A percentile compares a stretch with the other conserved stretches of the same genome.
phyloP scores from a whole-genome alignment of 441 rosid genomes.

The Aleurites moluccanus region DNA sequence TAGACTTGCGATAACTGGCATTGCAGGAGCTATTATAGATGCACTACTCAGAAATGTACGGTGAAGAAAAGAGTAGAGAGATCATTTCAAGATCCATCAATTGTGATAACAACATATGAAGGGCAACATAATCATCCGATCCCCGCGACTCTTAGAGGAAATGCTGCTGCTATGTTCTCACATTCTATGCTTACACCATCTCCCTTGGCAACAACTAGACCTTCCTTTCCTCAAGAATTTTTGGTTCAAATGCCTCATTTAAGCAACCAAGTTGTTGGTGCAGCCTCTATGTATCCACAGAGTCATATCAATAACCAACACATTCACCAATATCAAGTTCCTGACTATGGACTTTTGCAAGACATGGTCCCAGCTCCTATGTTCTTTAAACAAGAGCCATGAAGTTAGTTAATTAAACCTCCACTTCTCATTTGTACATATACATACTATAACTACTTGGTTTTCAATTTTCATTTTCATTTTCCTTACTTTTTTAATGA shows the following conservation, averaged over 20 bases:
- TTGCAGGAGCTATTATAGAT: constrained; percentile 86
- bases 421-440: constrained; percentile 22
- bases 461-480: not conserved
- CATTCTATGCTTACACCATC: constrained; percentile 41
- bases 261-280: constrained; percentile 29
- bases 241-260: constrained; percentile 36
- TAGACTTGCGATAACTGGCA: not conserved
- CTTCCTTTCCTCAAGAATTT: constrained; percentile 37
- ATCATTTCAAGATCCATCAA: constrained; percentile 78
- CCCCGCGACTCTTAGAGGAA: constrained; percentile 75
- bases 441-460: not conserved
- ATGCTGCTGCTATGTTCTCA: constrained; percentile 48
- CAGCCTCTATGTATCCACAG: constrained; percentile 30
- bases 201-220: constrained; percentile 26
- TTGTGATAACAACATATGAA: constrained; percentile 88
- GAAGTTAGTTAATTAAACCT: constrained; percentile 9
- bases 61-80: constrained; percentile 96
- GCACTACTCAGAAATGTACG: constrained; percentile 83
- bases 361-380: constrained; percentile 68
- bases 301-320: constrained; percentile 29
- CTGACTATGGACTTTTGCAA: constrained; percentile 76
- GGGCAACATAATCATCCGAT: constrained; percentile 80
- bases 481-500: not conserved
- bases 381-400: constrained; percentile 62
- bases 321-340: constrained; percentile 36